Base-by-base conservation (phyloP, 2,329 filamentous ascomycete species). In the Aspergillus costaricaensis region DNA sequence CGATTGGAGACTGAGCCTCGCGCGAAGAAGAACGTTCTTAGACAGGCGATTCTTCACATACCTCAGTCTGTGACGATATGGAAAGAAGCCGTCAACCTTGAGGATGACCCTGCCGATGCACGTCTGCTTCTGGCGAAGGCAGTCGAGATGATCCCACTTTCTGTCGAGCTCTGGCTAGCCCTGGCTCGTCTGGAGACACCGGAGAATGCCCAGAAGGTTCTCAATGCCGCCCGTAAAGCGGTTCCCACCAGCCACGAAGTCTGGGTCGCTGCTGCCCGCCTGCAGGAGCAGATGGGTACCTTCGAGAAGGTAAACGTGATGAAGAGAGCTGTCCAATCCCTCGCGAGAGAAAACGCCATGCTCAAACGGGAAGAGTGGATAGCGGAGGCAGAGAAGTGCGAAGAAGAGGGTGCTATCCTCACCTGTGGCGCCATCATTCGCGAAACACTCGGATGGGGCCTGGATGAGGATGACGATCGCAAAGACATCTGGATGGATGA, bases 301-400 rank as follows among this genome's bases (percentile, higher is more conserved):
- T 88, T 87, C 19, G 83, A 85, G 57, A 92, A 90, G 78, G 86
- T 93, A 70, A 96, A 92, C 69, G 91, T 98, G 59, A 97, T 99
- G 91, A 94, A 95, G 74, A 90, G 92, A 80, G 95, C 91, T 48
- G 87, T 97, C 32, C 91, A 96, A 71, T 88, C 92, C 19, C 83
- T 99, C 32, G 92, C 89, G 39, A 92, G 92, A 70, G 92, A 96
- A 71, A 93, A 91, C 27, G 94, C 95, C 10, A 99, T 99, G 96
- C 86, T 95, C 41, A 96, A 96, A 77, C 89, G 96, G 43, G 95
- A 99, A 74, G 93, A 97, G 68, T 99, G 95, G 95, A 96, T 99
- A 56, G 84, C 86, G 5, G 92, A 98, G 76, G 96, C 95, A 0
- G 95, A 99, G 75, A 91, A 91, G 65, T 98, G 94, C 72, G 95